Base-by-base conservation (phyloP, 179 eudicot genomes). In the Patellifolia procumbens region DNA sequence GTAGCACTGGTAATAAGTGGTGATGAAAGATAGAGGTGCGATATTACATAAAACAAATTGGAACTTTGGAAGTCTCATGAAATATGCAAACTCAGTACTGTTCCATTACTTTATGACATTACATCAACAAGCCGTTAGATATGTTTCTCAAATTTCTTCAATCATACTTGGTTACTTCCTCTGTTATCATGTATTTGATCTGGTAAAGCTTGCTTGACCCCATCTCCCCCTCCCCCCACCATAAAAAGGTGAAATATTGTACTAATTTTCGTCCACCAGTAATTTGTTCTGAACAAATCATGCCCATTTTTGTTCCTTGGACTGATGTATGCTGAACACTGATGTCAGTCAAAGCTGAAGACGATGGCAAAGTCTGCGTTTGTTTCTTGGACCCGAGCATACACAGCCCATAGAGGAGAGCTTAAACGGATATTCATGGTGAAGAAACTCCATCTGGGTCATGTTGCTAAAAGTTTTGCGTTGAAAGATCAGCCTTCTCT, bases 361-460 rank as follows among this genome's bases (percentile, higher is more conserved):
- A 88, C 82, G 64, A 73, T 93, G 85, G 98, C 93, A 3, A 79
- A 89, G 83, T 85, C 83, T 56, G 96, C 97, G 64, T 96, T 96
- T 82, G 84, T 90, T 69, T 91, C 99, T 0, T 96, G 99, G 99
- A 86, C 87, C 39, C 88, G 97, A 63, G 99, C 98, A 58, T 96
- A 96, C 83, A 88, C 94, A 34, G 97, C 97, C 56, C 99, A 93
- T 80, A 89, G 92, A 65, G 96, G 96, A 34, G 99, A 93, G 52
- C 90, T 96, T 20, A 96, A 90, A 80, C 78, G 86, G 83, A 91
- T 96, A 63, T 96, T 96, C 81, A 87, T 83, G 92, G 91, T 91
- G 88, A 91, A 88, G 85, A 96, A 93, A 79, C 97, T 96, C 81
- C 98, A 93, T 74, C 67, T 96, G 85, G 99, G 98, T 64, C 99